Evolutionary conservation across 2,329 filamentous ascomycete species (phyloP).

Genomic region (Aureobasidium uvarum): DNA sequence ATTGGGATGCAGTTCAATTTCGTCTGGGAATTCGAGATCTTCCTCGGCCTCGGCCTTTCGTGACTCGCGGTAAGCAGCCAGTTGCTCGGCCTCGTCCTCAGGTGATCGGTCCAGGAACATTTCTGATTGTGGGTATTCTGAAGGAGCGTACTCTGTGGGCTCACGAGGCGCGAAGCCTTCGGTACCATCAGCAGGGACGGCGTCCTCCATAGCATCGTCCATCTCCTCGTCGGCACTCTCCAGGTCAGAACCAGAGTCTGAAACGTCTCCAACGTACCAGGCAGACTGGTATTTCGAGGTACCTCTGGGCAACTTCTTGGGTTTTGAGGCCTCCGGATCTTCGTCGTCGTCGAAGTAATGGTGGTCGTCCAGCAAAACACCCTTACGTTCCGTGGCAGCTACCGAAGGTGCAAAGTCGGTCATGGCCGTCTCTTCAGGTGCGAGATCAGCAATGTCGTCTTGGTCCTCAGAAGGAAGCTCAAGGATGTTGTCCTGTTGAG

Average conservation of each 20-base stretch:
- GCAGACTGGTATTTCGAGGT: constrained; percentile 93
- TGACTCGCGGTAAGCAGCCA: constrained; percentile 75
- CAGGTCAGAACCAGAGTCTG: constrained; percentile 80
- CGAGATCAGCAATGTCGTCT: constrained; percentile 78
- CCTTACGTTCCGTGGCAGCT: constrained; percentile 60
- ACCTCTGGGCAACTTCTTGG: constrained; percentile 79
- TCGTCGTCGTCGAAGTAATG: constrained; percentile 94
- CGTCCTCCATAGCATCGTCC: constrained; percentile 50
- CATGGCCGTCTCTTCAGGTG: constrained; percentile 83
- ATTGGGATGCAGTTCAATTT: constrained; percentile 89
- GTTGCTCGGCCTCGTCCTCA: constrained; percentile 78
- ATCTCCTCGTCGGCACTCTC: constrained; percentile 63
- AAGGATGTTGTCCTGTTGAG: constrained; percentile 55
- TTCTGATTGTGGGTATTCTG: constrained; percentile 91
- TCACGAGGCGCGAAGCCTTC: constrained; percentile 61
- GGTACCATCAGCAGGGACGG: constrained; percentile 76
- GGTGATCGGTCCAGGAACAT: constrained; percentile 78
- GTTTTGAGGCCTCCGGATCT: constrained; percentile 54
- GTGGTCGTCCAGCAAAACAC: constrained; percentile 91
- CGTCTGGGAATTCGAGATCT: constrained; percentile 93
- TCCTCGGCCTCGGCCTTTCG: constrained; percentile 81
- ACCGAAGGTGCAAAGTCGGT: constrained; percentile 51
- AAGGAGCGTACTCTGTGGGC: constrained; percentile 63
- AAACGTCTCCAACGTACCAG: constrained; percentile 84
- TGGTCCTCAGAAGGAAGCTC: constrained; percentile 73